Conservation (phyloP, 148 eudicot species). For the Heliamphora exappendiculata region DNA sequence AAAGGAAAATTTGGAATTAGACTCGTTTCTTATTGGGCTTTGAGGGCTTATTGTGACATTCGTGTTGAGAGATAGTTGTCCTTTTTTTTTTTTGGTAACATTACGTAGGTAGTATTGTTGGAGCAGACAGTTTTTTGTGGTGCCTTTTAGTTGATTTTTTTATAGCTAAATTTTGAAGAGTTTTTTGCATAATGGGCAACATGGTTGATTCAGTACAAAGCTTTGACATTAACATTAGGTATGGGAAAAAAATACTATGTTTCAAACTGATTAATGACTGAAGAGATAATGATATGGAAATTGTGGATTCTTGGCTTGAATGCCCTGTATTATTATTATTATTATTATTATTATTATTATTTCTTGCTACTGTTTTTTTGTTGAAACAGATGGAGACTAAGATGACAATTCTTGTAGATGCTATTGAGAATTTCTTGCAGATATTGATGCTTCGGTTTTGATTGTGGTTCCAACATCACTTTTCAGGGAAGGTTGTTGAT, state of each 20-base stretch:
- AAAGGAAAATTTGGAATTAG: not conserved
- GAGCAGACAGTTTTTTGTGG: no score
- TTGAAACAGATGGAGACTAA: not conserved
- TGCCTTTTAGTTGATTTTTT: no score
- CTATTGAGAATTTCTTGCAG: not conserved
- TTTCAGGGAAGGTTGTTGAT: slow-evolving; percentile 17
- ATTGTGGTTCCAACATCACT: not conserved
- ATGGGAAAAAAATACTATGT: not conserved
- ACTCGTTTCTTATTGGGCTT: not conserved
- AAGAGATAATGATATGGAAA: not conserved
- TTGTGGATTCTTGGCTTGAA: not conserved
- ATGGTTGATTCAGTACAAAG: not conserved
- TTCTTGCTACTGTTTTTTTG: no score
- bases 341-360: no score
- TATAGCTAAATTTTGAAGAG: not conserved
- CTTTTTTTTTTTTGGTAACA: not conserved
- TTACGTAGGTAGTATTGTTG: no score
- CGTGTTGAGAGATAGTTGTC: not conserved
- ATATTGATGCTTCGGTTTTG: slow-evolving; percentile 4
- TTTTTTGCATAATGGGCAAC: not conserved
- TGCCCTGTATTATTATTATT: no score
- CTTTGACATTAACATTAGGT: not conserved
- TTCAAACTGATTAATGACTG: not conserved
- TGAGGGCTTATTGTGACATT: not conserved
- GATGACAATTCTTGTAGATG: not conserved